Conservation (phyloP, 2,329 filamentous ascomycete genomes). For the Fusarium sp. region DNA sequence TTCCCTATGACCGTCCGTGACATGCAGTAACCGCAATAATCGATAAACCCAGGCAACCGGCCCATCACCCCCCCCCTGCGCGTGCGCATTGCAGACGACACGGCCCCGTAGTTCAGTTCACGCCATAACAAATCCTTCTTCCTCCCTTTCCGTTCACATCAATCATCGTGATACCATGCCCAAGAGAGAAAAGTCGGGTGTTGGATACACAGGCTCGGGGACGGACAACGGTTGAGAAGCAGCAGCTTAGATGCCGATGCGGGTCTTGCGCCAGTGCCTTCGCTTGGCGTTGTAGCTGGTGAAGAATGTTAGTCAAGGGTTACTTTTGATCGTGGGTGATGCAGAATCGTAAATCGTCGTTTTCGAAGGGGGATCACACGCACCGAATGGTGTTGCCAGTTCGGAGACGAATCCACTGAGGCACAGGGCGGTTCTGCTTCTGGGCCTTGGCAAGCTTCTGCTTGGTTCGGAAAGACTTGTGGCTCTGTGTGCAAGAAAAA, state of each 20-base stretch:
- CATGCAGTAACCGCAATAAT: slow-evolving; percentile 60
- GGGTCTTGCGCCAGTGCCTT: slow-evolving; percentile 99
- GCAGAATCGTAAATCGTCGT: slow-evolving; percentile 25
- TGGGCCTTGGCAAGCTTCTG: slow-evolving; percentile 99
- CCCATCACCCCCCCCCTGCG: slow-evolving; percentile 47
- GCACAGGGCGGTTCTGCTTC: slow-evolving; percentile 99
- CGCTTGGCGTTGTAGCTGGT: slow-evolving; percentile 99
- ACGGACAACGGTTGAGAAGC: slow-evolving; percentile 47
- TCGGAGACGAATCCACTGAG: slow-evolving; percentile 99
- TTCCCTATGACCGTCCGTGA: slow-evolving; percentile 64
- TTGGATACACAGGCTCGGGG: slow-evolving; percentile 49
- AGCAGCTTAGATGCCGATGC: slow-evolving; percentile 91
- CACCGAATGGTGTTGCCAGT: slow-evolving; percentile 99
- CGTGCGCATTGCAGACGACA: slow-evolving; percentile 35
- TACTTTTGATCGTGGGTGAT: slow-evolving; percentile 7
- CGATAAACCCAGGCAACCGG: slow-evolving; percentile 55
- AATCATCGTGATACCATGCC: slow-evolving; percentile 49
- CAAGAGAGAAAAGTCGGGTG: slow-evolving; percentile 43
- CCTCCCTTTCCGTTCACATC: slow-evolving; percentile 45
- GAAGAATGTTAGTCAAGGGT: slow-evolving; percentile 24
- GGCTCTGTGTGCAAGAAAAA: slow-evolving; percentile 73
- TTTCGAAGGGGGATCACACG: slow-evolving; percentile 56
- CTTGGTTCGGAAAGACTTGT: slow-evolving; percentile 99
- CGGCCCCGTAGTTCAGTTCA: slow-evolving; percentile 36
- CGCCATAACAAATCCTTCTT: slow-evolving; percentile 42